phyloP scores from a whole-genome alignment of 306 rosid genomes.

The Argentina anserina region DNA sequence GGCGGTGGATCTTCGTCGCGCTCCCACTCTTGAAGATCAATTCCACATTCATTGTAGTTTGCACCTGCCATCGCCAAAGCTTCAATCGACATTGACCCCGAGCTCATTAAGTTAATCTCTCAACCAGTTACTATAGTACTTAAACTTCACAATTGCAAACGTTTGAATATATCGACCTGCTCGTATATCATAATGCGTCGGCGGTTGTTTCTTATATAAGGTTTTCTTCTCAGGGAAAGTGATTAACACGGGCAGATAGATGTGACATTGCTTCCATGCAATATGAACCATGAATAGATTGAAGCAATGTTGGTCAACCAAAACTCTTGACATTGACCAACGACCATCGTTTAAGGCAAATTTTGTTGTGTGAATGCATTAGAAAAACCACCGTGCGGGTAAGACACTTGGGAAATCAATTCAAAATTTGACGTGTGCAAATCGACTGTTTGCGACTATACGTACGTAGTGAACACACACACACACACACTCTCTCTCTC shows the following conservation, averaged over 20 bases:
- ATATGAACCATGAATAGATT: too few species aligned
- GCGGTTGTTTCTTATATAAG: background rate
- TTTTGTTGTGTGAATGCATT: background rate
- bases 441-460: background rate
- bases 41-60: slow-evolving; percentile 4
- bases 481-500: too few species aligned
- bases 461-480: too few species aligned
- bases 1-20: background rate
- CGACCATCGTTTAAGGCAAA: background rate
- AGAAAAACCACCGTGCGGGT: background rate
- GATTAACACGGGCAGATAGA: background rate
- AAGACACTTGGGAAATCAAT: background rate
- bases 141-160: background rate
- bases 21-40: slow-evolving; percentile 7
- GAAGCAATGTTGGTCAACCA: background rate
- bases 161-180: background rate
- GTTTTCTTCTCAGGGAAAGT: background rate
- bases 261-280: background rate
- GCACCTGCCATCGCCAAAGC: slow-evolving; percentile 26
- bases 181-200: background rate
- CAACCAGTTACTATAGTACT: background rate
- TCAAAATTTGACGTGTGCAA: background rate
- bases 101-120: background rate
- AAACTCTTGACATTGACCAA: slow-evolving; percentile 3
- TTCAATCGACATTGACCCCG: slow-evolving; percentile 19